Conservation (phyloP, 2,329 filamentous ascomycete species). For the Colletotrichum sp. region DNA sequence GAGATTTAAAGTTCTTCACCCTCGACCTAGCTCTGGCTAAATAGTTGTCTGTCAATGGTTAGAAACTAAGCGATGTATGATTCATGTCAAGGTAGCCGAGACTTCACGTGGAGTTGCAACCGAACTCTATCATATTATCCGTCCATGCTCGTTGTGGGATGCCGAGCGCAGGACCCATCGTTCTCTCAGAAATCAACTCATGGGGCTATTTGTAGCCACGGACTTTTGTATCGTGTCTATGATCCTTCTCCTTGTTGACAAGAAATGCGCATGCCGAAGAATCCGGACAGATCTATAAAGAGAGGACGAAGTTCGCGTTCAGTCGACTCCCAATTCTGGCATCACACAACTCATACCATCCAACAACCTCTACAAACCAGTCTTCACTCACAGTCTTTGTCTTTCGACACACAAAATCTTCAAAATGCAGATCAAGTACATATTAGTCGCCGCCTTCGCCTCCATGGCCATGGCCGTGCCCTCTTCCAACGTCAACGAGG, state of each 20-base stretch:
- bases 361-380: rapidly evolving
- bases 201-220: background rate
- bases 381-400: background rate
- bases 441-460: background rate
- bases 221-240: background rate
- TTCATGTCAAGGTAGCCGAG: background rate
- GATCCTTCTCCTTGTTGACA: background rate
- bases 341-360: background rate
- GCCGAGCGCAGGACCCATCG: background rate
- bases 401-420: background rate
- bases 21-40: background rate
- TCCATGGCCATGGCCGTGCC: background rate
- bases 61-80: background rate
- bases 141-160: background rate
- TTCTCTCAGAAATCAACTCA: background rate
- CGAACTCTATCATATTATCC: background rate
- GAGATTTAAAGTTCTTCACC: background rate
- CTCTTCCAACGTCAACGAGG: background rate
- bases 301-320: background rate
- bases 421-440: background rate
- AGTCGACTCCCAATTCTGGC: rapidly evolving
- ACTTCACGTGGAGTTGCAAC: background rate
- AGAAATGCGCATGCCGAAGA: background rate
- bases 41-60: background rate
- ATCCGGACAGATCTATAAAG: background rate